Base-by-base conservation (phyloP, 225 moss, liverwort and hornwort species). In the Bryoerythrophyllum caledonicum region DNA sequence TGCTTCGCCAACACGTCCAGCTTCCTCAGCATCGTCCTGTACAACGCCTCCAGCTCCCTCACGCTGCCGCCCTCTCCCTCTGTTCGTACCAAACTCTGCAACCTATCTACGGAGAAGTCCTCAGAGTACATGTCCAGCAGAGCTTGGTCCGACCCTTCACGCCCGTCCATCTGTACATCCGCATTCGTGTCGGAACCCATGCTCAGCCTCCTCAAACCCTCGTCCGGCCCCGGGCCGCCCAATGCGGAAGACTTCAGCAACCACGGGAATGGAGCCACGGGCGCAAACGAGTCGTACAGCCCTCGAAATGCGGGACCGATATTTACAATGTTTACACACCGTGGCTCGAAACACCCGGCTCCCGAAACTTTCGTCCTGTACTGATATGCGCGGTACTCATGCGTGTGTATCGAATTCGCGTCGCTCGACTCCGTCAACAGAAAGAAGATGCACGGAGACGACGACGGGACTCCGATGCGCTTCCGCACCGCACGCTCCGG, bases 331-430 rank as follows among this genome's bases (percentile, higher is more conserved):
- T 76, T 95, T 53, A 99, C 86, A 60, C 89, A 86, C 26, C 90
- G 83, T 34, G 95, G 80, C 71, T 90, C 90, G 75, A 99, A 99
- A 49, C 67, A 78, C 19, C 91, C 77, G 24, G 81, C 79, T 43
- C 87, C 81, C 27, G 75, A 76, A 12, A 84, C 65, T 61, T 82
- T 89, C 13, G 76, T 75, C 38, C 86, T 80, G 65, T 87, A 92
- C 75, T 99, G 99, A 66, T 87, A 95, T 60, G 99, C 99, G 63
- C 93, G 83, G 76, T 99, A 99, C 75, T 95, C 99, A 75, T 92
- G 90, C 11, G 99, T 99, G 56, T 89, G 85, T 65, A 91, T 92
- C 65, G 89, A 90, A 78, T 88, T 91, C 13, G 77, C 34, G 61
- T 95, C 88, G 60, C 83, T 79, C 5, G 90, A 91, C 70, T 99